Base-by-base conservation (phyloP, 805 yeast species). In the Candida boleticola region DNA sequence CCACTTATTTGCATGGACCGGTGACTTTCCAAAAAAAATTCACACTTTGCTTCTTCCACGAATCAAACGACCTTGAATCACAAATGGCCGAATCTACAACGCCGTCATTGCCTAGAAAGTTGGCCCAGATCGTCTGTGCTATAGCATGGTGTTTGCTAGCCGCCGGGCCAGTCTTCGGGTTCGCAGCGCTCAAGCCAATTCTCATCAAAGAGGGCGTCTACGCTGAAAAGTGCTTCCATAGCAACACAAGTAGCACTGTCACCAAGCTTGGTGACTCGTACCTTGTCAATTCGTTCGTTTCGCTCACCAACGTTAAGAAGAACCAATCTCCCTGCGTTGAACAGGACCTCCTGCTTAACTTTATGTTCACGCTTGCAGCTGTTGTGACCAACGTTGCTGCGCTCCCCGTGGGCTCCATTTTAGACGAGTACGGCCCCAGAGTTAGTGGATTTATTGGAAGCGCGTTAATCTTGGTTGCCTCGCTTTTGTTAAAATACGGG, bases 141-240 rank as follows among this genome's bases (percentile, higher is more conserved):
- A 77, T 88, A 14, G 42, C 73, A 0, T 90, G 96, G 96, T 92
- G 97, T 65, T 66, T 90, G 11, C 70, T 88, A 29, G 89, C 96
- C 0, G 97, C 96, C 0, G 98, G 97, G 4, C 89, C 95, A 1
- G 82, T 90, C 11, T 90, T 90, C 71, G 98, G 98, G 3, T 90
- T 90, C 68, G 97, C 97, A 19, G 97, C 98, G 3, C 68, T 90
- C 41, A 92, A 92, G 57, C 95, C 95, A 4, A 79, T 90, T 9
- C 65, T 92, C 34, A 75, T 89, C 16, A 60, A 71, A 7, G 90
- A 92, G 57, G 89, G 92, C 3, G 83, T 90, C 3, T 92, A 90
- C 54, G 61, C 73, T 19, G 77, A 81, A 1, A 56, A 68, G 5
- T 90, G 97, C 58, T 11, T 7, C 7, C 11, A 7, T 11, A 23